Base-by-base conservation (phyloP, 2,329 filamentous ascomycete genomes). In the Ophiostoma himal-ulmi region DNA sequence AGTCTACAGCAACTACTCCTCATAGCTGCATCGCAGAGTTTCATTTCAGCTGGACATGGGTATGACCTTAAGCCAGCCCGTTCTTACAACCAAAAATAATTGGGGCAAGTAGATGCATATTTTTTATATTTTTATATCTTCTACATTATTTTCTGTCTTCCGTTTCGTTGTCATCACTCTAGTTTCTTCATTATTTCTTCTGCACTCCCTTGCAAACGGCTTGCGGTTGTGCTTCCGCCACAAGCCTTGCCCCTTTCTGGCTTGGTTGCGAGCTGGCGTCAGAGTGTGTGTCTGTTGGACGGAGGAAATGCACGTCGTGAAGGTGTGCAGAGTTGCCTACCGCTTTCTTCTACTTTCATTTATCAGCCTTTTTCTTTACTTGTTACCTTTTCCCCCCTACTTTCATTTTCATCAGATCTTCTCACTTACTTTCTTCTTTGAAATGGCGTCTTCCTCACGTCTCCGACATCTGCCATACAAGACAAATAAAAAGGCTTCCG, bases 11-110 rank as follows among this genome's bases (percentile, higher is more conserved):
- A 62, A 62, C n/a, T 26, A 62, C n/a, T 67, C 36, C 11, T 70
- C 48, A n/a, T 34, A 62, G 26, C 26, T 70, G 69, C 69, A 67
- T 70, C 14, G 5, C 20, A 67, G 22, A 69, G 67, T 72, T n/a
- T 69, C 71, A 70, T 70, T 70, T 70, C 68, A 69, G 69, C 71
- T 70, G 64, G 71, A 71, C 71, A 72, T 65, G 71, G 71, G 68
- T 69, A 17, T 37, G 60, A 20, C 34, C n/a, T n/a, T 36, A 57
- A 26, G 8, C 48, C 52, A 11, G n/a, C 52, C 8, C 52, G 3
- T 13, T 57, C 13, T 14, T 57, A 26, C 13, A 48, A 48, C 20
- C 44, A n/a, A 6, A n/a, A 54, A 54, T 57, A 57, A 57, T 57
- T 57, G 52, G 52, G 52, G 52, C 52, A 20, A 48, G 37, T 48